Percentiles rank a stretch among this genome's conserved stretches.
Evolutionary conservation across 2,329 filamentous ascomycete species (phyloP).

Genomic region (Colletotrichum sp.): DNA sequence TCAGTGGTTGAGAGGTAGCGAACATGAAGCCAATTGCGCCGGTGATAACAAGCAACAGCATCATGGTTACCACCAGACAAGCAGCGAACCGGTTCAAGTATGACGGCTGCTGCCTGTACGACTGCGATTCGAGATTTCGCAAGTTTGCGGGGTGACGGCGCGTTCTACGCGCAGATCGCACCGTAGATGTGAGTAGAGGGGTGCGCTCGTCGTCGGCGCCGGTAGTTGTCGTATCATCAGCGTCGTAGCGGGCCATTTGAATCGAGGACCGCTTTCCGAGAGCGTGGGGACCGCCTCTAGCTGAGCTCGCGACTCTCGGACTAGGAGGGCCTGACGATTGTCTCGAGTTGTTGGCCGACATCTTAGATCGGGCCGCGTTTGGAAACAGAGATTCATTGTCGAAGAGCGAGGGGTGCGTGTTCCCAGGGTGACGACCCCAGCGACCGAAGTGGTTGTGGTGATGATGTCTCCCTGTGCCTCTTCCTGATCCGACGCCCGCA

Average conservation of each 20-base stretch:
- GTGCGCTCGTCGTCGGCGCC: conserved; percentile 88
- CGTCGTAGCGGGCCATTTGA: conserved; percentile 74
- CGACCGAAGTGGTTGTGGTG: conserved; percentile 73
- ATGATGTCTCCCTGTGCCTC: conserved; percentile 76
- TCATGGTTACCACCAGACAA: conserved; percentile 82
- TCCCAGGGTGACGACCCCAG: conserved; percentile 73
- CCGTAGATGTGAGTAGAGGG: conserved; percentile 70
- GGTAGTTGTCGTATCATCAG: conserved; percentile 62
- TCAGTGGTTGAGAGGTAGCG: conserved; percentile 86
- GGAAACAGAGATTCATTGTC: conserved; percentile 82
- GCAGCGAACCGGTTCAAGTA: conserved; percentile 80
- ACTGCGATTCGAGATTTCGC: conserved; percentile 76
- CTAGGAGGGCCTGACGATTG: conserved; percentile 74
- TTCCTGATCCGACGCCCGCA: conserved; percentile 61
- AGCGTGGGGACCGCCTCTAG: conserved; percentile 26
- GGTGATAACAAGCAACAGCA: conserved; percentile 82
- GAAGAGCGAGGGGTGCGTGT: conserved; percentile 73
- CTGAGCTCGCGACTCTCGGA: conserved; percentile 51
- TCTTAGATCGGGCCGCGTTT: conserved; percentile 67
- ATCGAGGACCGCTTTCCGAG: conserved; percentile 56
- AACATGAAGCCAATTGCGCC: conserved; percentile 89
- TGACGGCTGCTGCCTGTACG: conserved; percentile 66
- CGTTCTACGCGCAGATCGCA: conserved; percentile 63
- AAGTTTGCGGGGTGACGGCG: conserved; percentile 61
- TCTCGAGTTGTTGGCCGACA: conserved; percentile 60